A percentile compares a stretch with the other conserved stretches of the same genome.
Evolutionary conservation across 768 basidiomycete genomes (phyloP).

Genomic region (Xerocomellus intermedius): DNA sequence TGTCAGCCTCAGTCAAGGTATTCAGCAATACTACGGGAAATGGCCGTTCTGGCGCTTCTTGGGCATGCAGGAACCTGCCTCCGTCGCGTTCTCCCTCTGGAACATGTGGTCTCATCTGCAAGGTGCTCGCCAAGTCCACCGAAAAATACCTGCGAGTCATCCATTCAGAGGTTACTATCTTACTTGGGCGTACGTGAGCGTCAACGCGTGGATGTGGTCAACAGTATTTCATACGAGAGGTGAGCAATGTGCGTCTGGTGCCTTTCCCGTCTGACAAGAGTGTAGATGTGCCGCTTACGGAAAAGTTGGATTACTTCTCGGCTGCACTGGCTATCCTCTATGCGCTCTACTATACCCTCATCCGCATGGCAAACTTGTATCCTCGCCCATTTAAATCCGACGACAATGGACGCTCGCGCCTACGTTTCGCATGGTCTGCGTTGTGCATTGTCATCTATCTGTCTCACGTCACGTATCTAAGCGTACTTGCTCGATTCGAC

Average conservation of each 20-base stretch:
- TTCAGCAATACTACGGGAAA: conserved; percentile 91
- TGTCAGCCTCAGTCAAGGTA: conserved; percentile 35
- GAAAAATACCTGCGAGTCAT: conserved; percentile 50
- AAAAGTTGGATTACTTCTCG: conserved; percentile 93
- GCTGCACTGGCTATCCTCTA: conserved; percentile 83
- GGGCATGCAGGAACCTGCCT: conserved; percentile 95
- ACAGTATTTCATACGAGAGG: conserved; percentile 91
- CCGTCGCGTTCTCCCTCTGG: conserved; percentile 83
- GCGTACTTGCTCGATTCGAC: conserved; percentile 75
- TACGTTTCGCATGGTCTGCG: conserved; percentile 43
- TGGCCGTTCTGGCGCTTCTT: conserved; percentile 91
- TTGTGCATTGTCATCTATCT: conserved; percentile 57
- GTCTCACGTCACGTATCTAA: conserved; percentile 77
- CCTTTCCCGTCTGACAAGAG: conserved; percentile 6
- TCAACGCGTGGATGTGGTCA: conserved; percentile 94
- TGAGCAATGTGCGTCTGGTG: conserved; percentile 33
- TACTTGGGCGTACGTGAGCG: conserved; percentile 62
- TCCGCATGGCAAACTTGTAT: conserved; percentile 79
- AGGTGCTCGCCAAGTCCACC: conserved; percentile 52
- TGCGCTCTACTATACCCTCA: conserved; percentile 72
- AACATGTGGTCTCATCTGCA: conserved; percentile 76
- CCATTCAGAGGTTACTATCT: conserved; percentile 72
- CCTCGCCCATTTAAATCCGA: conserved; percentile 34
- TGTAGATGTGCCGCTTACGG: conserved; percentile 78
- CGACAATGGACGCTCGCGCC: conserved; percentile 15